These are phyloP conservation scores for Penicillium sp. DNA, from an alignment of 2,329 filamentous ascomycete species.

Conservation along the genomic window DNA sequence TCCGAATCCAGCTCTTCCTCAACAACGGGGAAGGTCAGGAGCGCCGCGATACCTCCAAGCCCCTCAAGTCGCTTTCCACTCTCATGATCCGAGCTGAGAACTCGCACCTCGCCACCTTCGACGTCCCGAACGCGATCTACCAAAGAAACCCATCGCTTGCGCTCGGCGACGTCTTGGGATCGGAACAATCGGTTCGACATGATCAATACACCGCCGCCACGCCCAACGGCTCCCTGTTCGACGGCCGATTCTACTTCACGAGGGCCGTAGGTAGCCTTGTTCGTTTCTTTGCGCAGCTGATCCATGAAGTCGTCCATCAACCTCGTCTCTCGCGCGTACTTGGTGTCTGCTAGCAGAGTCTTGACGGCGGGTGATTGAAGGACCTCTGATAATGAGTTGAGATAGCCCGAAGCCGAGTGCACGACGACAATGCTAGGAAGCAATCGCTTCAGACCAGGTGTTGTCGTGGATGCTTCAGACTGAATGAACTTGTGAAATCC, in stretches of 20 bases:
- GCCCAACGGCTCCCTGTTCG: constrained; percentile 82
- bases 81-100: constrained; percentile 93
- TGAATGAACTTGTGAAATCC: constrained; percentile 78
- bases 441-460: constrained; percentile 65
- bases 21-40: constrained; percentile 83
- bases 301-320: constrained; percentile 83
- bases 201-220: constrained; percentile 79
- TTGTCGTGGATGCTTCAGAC: constrained; percentile 61
- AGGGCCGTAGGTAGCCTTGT: constrained; percentile 86
- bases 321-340: constrained; percentile 79
- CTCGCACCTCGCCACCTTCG: constrained; percentile 81
- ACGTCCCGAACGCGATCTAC: constrained; percentile 82
- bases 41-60: constrained; percentile 83
- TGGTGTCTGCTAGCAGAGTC: constrained; percentile 77
- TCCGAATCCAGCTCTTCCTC: constrained; percentile 74
- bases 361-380: constrained; percentile 79
- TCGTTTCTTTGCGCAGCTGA: constrained; percentile 78
- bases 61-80: constrained; percentile 83
- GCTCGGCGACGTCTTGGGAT: constrained; percentile 72
- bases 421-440: constrained; percentile 67
- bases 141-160: constrained; percentile 78
- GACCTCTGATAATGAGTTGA: constrained; percentile 86
- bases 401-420: constrained; percentile 80
- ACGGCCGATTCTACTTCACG: constrained; percentile 80
- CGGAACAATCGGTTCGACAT: constrained; percentile 88